Conservation (phyloP, 768 basidiomycete genomes). For the Lactarius hatsudake region DNA sequence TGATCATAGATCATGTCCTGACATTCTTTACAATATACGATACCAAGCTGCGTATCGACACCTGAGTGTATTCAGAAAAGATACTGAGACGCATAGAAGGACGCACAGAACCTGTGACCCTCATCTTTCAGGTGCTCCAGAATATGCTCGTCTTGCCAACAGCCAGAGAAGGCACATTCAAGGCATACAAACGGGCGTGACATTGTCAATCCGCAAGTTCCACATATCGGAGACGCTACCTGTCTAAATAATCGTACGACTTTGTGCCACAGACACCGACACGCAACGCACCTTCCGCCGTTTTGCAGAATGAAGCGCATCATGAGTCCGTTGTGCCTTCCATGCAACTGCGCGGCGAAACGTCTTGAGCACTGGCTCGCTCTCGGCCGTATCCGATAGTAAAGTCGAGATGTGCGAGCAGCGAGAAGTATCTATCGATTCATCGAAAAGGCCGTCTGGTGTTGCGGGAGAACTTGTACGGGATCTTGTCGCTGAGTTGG, state of each 20-base stretch:
- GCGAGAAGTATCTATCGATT: conserved; percentile 11
- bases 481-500: conserved; percentile 19
- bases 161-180: conserved; percentile 66
- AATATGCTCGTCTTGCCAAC: conserved; percentile 63
- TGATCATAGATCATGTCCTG: conserved; percentile 70
- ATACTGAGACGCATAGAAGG: not conserved
- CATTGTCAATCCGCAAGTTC: conserved; percentile 52
- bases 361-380: conserved; percentile 41
- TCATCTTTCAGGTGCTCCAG: conserved; percentile 53
- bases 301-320: conserved; percentile 51
- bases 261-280: not conserved
- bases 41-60: conserved; percentile 70
- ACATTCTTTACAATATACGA: conserved; percentile 70
- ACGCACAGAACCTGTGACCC: conserved; percentile 67
- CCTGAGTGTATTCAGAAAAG: conserved; percentile 41
- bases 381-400: conserved; percentile 37
- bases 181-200: conserved; percentile 71
- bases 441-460: conserved; percentile 19
- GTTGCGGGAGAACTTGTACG: conserved; percentile 18
- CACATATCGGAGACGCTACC: conserved; percentile 62
- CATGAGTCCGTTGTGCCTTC: conserved; percentile 48
- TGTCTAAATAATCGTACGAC: conserved; percentile 28
- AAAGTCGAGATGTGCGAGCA: conserved; percentile 44
- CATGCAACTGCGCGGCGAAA: conserved; percentile 56
- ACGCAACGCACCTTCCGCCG: conserved; percentile 56